A percentile compares a stretch with the other conserved stretches of the same genome.
phyloP scores from a whole-genome alignment of 1,284 basidiomycete species.

The Apiotrichum mycotoxinovorans region DNA sequence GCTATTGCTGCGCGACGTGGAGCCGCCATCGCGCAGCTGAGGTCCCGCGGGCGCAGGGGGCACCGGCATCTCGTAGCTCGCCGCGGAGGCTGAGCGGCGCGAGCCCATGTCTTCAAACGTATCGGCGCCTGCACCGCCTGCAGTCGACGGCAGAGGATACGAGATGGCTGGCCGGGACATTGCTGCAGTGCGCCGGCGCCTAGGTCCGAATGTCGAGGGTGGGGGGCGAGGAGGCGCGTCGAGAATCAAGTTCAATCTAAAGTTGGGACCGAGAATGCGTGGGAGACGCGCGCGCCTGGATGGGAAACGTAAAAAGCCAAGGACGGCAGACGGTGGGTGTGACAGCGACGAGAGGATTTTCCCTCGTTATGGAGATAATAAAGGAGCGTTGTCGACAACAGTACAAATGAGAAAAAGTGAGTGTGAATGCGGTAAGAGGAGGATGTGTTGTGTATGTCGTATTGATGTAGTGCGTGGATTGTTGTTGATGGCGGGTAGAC shows the following conservation, averaged over 20 bases:
- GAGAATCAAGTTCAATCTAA: too few relatives aligned
- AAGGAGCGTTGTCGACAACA: not conserved
- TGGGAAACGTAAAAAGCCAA: too few relatives aligned
- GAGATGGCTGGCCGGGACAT: conserved; percentile 25
- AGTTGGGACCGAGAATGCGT: too few relatives aligned
- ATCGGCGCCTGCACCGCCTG: not conserved
- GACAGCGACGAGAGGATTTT: not conserved
- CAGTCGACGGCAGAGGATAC: conserved; percentile 14
- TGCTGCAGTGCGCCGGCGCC: not conserved
- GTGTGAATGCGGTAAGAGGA: not conserved
- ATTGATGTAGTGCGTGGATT: not conserved
- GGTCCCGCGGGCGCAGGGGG: not conserved
- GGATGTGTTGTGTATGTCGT: too few relatives aligned
- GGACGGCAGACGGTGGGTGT: too few relatives aligned
- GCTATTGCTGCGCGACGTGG: not conserved
- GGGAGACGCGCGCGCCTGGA: too few relatives aligned
- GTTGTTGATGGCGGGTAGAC: not conserved
- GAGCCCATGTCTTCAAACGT: not conserved
- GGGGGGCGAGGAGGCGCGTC: not conserved
- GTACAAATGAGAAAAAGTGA: too few relatives aligned
- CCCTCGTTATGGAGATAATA: not conserved
- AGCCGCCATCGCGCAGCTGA: not conserved
- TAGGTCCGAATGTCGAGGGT: not conserved
- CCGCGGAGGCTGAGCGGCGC: not conserved
- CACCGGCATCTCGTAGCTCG: not conserved